Evolutionary conservation across 192 early-diverging fungal genomes (phyloP), one percentile per base, ranked within the genome.

Genomic region (Linderina pennispora): DNA sequence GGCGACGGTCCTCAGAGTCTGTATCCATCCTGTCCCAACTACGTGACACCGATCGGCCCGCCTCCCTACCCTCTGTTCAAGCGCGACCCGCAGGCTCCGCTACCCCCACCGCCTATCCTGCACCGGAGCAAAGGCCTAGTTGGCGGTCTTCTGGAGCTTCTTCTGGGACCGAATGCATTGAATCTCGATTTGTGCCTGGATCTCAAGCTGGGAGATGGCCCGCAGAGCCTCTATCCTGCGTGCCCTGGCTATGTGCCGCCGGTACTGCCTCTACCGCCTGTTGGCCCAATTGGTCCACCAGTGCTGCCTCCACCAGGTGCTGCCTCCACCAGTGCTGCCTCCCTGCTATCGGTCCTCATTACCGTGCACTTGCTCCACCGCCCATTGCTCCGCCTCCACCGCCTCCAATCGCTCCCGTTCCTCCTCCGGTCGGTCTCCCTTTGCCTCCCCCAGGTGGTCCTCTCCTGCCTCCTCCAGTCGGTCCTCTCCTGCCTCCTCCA

Each of bases 1-100:
- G 66, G 66, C 42, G 66, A 70, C 44, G 66, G 66, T 3, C 66
- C 66, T 18, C 66, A 70, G 44, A 70, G 66, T 48, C 18, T 70
- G 36, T 59, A 59, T 3, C 66, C 66, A 25, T 50, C 52, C 32
- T 70, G 66, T 25, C 66, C 66, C 8, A 69, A 69, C 66, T 69
- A 50, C 19, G 18, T 69, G 5, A 46, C 59, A 2, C 66, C 66
- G 26, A 53, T 69, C 8, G 49, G 56, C 20, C 66, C 65, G 11
- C 62, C 63, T 20, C 43, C 33, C 18, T 23, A 36, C 19, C 56
- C 56, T 22, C 24, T 58, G 15, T 69, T 53, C 45, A 70, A 55
- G 54, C 66, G 66, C 42, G 66, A 59, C 17, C 39, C 45, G 20
- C 48, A 57, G 13, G 57, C 65, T 7, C 48, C 49, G 17, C 57